Evolutionary conservation across 2,329 filamentous ascomycete species (phyloP).

Genomic region (Fusarium sp.): DNA sequence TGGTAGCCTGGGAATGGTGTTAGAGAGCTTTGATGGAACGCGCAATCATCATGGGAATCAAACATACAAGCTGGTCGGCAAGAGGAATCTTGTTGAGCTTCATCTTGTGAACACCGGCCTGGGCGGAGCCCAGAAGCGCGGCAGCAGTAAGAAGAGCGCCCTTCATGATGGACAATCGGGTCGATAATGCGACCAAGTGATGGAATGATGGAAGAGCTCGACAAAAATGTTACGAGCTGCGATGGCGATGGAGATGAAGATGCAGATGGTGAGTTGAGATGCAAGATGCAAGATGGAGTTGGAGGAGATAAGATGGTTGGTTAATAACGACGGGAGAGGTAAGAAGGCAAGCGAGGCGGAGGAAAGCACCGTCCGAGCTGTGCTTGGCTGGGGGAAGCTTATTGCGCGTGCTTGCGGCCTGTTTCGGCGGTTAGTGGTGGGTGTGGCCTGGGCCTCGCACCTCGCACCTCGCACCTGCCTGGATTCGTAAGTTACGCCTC

Average conservation of each 20-base stretch:
- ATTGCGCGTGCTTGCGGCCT: constrained; percentile 42
- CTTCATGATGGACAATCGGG: constrained; percentile 76
- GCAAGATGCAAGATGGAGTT: constrained; percentile 34
- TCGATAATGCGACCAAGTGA: constrained; percentile 20
- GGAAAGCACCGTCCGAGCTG: constrained; percentile 29
- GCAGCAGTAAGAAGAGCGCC: constrained; percentile 80
- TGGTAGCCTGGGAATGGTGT: constrained; percentile 67
- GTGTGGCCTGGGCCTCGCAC: constrained; percentile 20
- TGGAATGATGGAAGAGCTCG: constrained; percentile 1
- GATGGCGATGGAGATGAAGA: constrained; percentile 11
- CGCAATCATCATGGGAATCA: not conserved
- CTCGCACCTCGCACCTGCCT: constrained; percentile 35
- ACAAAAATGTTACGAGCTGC: constrained; percentile 17
- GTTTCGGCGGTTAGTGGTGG: constrained; percentile 33
- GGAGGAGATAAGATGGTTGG: constrained; percentile 40
- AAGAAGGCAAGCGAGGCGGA: constrained; percentile 30
- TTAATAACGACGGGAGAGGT: constrained; percentile 12
- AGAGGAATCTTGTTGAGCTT: constrained; percentile 97
- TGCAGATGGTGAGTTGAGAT: constrained; percentile 20
- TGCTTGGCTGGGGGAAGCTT: constrained; percentile 22
- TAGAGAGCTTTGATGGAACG: constrained; percentile 5
- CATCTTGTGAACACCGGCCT: constrained; percentile 92
- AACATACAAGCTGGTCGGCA: constrained; percentile 86
- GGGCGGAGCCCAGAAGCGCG: constrained; percentile 82
- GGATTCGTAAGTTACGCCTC: constrained; percentile 34